Percentiles rank a stretch among this genome's conserved stretches.
Evolutionary conservation across 2,329 filamentous ascomycete species (phyloP).

Genomic region (Coniochaeta pulveracea): DNA sequence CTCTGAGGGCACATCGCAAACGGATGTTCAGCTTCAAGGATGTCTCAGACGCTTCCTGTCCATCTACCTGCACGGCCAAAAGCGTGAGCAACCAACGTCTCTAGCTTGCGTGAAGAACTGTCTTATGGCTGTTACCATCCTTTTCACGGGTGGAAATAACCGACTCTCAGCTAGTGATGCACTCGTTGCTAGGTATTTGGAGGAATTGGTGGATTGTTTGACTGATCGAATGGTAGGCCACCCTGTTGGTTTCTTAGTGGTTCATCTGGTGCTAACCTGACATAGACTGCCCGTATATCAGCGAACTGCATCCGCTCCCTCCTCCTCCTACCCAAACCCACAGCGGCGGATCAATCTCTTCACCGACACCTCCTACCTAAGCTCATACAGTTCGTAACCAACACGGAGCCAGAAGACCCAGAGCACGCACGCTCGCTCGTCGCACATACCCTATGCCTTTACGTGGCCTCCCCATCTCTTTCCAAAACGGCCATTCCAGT

Average conservation of each 20-base stretch:
- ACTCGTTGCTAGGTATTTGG: conserved; percentile 61
- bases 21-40: conserved; percentile 62
- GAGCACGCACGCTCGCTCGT: conserved; percentile 63
- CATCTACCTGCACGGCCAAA: conserved; percentile 67
- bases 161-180: conserved; percentile 65
- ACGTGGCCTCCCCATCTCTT: conserved; percentile 44
- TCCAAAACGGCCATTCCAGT: conserved; percentile 34
- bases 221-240: conserved; percentile 55
- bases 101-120: conserved; percentile 88
- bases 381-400: conserved; percentile 63
- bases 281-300: conserved; percentile 72
- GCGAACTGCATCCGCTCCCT: conserved; percentile 83
- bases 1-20: conserved; percentile 31
- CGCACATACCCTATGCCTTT: conserved; percentile 65
- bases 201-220: conserved; percentile 78
- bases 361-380: conserved; percentile 64
- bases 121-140: conserved; percentile 75
- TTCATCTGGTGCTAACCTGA: not conserved
- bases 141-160: conserved; percentile 72
- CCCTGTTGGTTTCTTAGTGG: not conserved
- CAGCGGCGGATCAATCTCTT: conserved; percentile 60
- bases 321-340: conserved; percentile 53
- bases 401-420: conserved; percentile 63
- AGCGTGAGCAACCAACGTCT: conserved; percentile 62
- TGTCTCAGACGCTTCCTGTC: conserved; percentile 74